Evolutionary conservation across 2,329 filamentous ascomycete species (phyloP).

Genomic region (Alternaria solani): DNA sequence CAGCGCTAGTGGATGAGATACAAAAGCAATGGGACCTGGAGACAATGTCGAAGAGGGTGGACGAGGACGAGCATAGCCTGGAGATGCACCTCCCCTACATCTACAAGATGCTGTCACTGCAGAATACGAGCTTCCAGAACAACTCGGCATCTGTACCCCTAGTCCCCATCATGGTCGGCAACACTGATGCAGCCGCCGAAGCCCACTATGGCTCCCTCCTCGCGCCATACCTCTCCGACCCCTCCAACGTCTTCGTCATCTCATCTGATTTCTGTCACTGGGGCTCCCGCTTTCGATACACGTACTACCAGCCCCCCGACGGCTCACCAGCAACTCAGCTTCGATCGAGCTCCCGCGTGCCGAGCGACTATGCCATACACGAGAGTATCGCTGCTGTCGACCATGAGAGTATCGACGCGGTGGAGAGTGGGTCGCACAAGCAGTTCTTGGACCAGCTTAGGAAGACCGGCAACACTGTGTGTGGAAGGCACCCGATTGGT

Average conservation of each 20-base stretch:
- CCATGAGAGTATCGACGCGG: slow-evolving; percentile 81
- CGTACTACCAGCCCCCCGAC: slow-evolving; percentile 71
- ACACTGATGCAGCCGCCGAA: slow-evolving; percentile 72
- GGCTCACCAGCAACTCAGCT: slow-evolving; percentile 46
- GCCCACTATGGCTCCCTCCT: slow-evolving; percentile 73
- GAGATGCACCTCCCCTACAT: slow-evolving; percentile 98
- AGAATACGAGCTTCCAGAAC: slow-evolving; percentile 35
- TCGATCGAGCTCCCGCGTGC: slow-evolving; percentile 52
- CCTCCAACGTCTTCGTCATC: slow-evolving; percentile 81
- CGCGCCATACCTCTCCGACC: slow-evolving; percentile 78
- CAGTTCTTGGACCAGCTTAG: slow-evolving; percentile 73
- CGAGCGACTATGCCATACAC: slow-evolving; percentile 70
- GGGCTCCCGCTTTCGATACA: slow-evolving; percentile 85
- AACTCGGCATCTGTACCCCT: slow-evolving; percentile 72
- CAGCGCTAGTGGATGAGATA: slow-evolving; percentile 59
- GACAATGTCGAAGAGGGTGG: slow-evolving; percentile 69
- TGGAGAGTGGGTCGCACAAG: slow-evolving; percentile 77
- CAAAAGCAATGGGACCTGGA: slow-evolving; percentile 39
- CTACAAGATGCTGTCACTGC: slow-evolving; percentile 73
- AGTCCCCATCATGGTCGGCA: slow-evolving; percentile 86
- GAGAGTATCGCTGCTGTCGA: slow-evolving; percentile 86
- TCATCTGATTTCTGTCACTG: slow-evolving; percentile 98
- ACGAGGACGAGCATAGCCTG: slow-evolving; percentile 88
- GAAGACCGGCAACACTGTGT: slow-evolving; percentile 87
- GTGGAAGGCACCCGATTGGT: slow-evolving; percentile 92